A percentile compares a stretch with the other conserved stretches of the same genome.
phyloP scores from a whole-genome alignment of 306 rosid genomes.

The Acacia crassicarpa region DNA sequence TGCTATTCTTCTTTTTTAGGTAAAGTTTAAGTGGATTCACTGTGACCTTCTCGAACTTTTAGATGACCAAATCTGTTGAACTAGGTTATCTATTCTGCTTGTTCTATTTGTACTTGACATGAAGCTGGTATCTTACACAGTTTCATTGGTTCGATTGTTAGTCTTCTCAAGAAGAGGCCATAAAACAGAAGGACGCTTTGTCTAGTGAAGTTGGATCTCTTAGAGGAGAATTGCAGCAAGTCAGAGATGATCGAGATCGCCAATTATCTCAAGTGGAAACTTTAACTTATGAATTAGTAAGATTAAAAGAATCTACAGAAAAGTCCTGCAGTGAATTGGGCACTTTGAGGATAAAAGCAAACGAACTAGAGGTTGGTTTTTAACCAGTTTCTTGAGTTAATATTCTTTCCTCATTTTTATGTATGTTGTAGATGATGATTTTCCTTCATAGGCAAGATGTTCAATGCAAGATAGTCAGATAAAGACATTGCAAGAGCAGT shows the following conservation, averaged over 20 bases:
- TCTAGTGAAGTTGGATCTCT: constrained; percentile 66
- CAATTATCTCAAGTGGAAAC: constrained; percentile 60
- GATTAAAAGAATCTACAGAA: constrained; percentile 60
- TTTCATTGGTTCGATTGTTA: constrained; percentile 45
- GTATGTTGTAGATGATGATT: constrained; percentile 20
- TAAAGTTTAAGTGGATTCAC: constrained; percentile 2
- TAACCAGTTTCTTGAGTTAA: constrained; percentile 3
- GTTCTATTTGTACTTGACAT: constrained; percentile 13
- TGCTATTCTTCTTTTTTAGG: background rate
- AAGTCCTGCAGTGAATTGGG: constrained; percentile 60
- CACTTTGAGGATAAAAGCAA: constrained; percentile 52
- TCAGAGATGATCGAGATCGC: constrained; percentile 79
- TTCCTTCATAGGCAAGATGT: constrained; percentile 67
- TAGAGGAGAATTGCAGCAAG: constrained; percentile 81
- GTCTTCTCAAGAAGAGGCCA: constrained; percentile 95
- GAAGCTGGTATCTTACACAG: constrained; percentile 28
- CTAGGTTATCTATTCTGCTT: constrained; percentile 7
- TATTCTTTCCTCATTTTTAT: background rate
- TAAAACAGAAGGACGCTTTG: constrained; percentile 81
- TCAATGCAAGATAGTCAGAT: constrained; percentile 58
- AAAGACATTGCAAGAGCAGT: constrained; percentile 59
- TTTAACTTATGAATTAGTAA: constrained; percentile 54
- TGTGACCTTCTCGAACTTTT: constrained; percentile 13
- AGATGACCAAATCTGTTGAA: background rate
- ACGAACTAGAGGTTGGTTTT: constrained; percentile 73